Evolutionary conservation across 2,329 filamentous ascomycete genomes (phyloP).

Genomic region (Alternaria conjuncta): DNA sequence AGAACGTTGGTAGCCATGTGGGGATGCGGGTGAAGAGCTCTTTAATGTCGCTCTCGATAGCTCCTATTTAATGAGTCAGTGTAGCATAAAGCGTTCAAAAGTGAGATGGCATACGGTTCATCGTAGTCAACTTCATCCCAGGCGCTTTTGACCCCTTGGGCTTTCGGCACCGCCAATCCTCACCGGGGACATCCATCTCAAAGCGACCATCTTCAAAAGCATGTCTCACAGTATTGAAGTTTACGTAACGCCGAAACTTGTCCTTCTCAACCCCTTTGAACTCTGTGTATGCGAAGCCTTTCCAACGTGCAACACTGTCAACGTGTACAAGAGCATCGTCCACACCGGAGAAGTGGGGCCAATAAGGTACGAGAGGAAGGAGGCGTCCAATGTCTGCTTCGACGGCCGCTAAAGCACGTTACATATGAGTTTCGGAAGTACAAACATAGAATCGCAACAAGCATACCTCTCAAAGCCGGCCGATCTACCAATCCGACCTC

Average conservation of each 20-base stretch:
- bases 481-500: slow-evolving; percentile 1
- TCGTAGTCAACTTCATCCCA: not conserved
- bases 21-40: not conserved
- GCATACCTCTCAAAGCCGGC: not conserved
- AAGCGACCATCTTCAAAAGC: slow-evolving; percentile 3
- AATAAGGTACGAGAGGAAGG: not conserved
- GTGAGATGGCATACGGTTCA: not conserved
- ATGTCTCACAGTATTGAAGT: slow-evolving; percentile 2
- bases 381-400: not conserved
- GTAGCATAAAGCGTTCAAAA: too few species aligned
- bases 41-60: not conserved
- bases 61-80: not conserved
- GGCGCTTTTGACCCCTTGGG: not conserved
- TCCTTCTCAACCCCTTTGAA: slow-evolving; percentile 2
- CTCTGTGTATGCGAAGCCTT: not conserved
- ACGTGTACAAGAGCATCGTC: not conserved
- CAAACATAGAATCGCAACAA: too few species aligned
- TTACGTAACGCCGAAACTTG: not conserved
- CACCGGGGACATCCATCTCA: not conserved
- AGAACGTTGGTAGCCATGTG: not conserved
- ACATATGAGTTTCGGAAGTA: not conserved
- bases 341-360: not conserved
- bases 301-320: not conserved
- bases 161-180: not conserved
- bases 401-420: not conserved